Evolutionary conservation across 177 flowering plant genomes (phyloP), one percentile per base, ranked within the genome.

Genomic region (Vitis hybrid): DNA sequence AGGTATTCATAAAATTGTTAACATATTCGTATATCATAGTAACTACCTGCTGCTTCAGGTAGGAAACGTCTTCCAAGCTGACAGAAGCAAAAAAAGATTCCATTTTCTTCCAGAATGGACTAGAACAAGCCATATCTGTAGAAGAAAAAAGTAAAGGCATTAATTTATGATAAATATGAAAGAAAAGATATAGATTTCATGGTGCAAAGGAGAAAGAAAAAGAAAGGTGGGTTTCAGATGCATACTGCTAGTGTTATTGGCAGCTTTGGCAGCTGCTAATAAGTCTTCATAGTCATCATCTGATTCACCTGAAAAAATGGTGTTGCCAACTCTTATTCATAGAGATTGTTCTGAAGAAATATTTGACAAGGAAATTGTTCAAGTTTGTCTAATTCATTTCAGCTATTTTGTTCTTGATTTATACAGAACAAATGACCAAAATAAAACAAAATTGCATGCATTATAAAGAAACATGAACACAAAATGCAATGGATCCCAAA

Each of bases 201-300:
- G n/a, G 48, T 56, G 18, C 23, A 49, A 51, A 32, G n/a, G 3
- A 19, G 15, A 60, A 54, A 18, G 23, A 18, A 67, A 66, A 59
- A 67, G 19, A 30, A 51, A 60, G 13, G 61, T 26, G 26, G 32
- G 68, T 15, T 21, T 32, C 45, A 74, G 71, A 71, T 26, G 54
- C 90, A 78, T 86, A 91, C 98, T 72, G 61, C 78, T 81, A 65
- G 92, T 81, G 73, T 71, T 75, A 54, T 75, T 76, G 63, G 91
- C 94, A 67, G 76, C 78, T 54, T 80, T 83, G 51, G 92, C 98
- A 72, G 95, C 95, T 50, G 82, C 81, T 66, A 82, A 56, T 62
- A 91, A 76, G 66, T 92, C 97, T 72, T 88, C 98, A 74, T 68
- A 90, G 75, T 93, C 98, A 83, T 91, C 97, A 68, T 89, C 91